These are phyloP conservation scores for Larix kaempferi DNA, from an alignment of 75 land plant species.

Conservation along the genomic window DNA sequence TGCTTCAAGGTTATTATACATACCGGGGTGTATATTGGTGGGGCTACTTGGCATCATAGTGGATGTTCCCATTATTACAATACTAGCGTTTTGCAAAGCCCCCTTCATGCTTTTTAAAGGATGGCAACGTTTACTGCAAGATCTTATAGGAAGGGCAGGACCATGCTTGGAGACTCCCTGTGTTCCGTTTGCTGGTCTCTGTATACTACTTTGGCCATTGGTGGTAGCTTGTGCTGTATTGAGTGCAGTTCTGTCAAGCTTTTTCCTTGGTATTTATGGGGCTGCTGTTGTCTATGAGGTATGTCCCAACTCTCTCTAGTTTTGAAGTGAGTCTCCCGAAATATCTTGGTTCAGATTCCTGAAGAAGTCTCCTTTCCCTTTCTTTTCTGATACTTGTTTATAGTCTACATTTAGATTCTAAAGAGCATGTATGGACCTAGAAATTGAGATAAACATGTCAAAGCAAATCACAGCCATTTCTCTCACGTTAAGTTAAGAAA, in stretches of 20 bases:
- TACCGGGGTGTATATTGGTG: constrained; percentile 68
- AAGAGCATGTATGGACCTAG: background rate
- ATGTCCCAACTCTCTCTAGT: background rate
- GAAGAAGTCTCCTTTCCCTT: background rate
- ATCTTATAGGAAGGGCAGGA: constrained; percentile 78
- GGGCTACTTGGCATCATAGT: constrained; percentile 50
- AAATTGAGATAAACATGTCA: constrained; percentile 4
- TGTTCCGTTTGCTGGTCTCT: constrained; percentile 94
- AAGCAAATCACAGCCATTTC: background rate
- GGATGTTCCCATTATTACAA: constrained; percentile 56
- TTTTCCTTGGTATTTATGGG: constrained; percentile 67
- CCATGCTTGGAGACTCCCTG: constrained; percentile 85
- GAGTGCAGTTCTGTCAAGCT: constrained; percentile 52
- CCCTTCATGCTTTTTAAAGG: constrained; percentile 90
- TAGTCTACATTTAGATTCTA: background rate
- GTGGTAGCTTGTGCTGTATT: constrained; percentile 56
- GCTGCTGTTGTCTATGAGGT: constrained; percentile 88
- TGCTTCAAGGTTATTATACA: constrained; percentile 38
- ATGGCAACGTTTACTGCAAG: constrained; percentile 72
- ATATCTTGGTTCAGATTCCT: background rate
- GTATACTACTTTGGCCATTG: constrained; percentile 88
- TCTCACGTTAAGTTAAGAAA: background rate
- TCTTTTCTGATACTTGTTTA: background rate
- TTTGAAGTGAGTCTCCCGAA: background rate
- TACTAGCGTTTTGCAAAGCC: constrained; percentile 70